Evolutionary conservation across 345 rosid species (phyloP), one percentile per base, ranked within the genome.

Genomic region (Microcos paniculata): DNA sequence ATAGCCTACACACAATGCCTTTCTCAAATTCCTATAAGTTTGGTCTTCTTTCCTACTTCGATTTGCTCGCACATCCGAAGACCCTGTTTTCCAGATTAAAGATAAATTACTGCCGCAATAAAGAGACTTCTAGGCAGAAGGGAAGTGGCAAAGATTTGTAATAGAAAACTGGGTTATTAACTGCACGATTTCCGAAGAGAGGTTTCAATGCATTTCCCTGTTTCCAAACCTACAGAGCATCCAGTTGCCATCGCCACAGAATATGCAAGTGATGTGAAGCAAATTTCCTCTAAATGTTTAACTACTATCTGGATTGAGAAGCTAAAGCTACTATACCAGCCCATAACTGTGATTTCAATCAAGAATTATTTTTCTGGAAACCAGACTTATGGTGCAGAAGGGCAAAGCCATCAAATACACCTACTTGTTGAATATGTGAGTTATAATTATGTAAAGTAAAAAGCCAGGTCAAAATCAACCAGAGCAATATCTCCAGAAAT

Each of bases 1-100:
- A 78, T 79, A 91, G 77, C 97, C 99, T n/a, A 81, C 85, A 76
- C 91, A 91, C 68, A 95, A 84, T 80, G 97, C 94, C 84, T 87
- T 93, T 83, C 98, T 89, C 90, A 95, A 84, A 65, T 86, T 90
- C 81, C 71, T 89, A 84, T 93, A 95, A 55, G 75, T 88, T 12
- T 76, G 86, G 73, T 77, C 78, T 73, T 84, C 85, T 55, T 79
- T 84, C 80, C 78, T 71, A 78, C 89, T 89, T 74, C 85, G 84
- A 73, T 77, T 80, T 62, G 88, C 80, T 69, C 62, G 82, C 51
- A 90, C 90, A 82, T 95, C 97, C 75, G 88, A 67, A 51, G 93
- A 81, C 75, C 93, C 99, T 91, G 88, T 63, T 82, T 74, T 80
- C 76, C 72, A 58, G 16, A 65, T 43, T 35, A 0, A 53, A 46